Evolutionary conservation across 495 filamentous ascomycete genomes (phyloP).

Genomic region (Annulohypoxylon nitens): DNA sequence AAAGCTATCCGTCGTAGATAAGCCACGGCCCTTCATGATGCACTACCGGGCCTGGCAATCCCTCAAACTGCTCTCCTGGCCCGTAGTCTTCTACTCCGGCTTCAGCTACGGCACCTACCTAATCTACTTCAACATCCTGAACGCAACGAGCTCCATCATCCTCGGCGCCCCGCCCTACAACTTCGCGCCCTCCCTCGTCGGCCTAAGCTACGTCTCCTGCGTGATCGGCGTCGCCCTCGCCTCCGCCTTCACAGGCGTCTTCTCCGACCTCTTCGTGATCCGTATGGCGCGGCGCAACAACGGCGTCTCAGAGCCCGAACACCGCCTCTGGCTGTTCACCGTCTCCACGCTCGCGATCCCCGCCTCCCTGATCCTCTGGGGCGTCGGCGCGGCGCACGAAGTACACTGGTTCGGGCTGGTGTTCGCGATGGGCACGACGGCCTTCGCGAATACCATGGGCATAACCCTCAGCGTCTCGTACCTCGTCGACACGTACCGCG

Average conservation of each 20-base stretch:
- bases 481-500: slow-evolving; percentile 73
- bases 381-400: slow-evolving; percentile 73
- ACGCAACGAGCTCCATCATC: slow-evolving; percentile 73
- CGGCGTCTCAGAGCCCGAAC: slow-evolving; percentile 73
- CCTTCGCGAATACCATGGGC: slow-evolving; percentile 69
- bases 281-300: slow-evolving; percentile 70
- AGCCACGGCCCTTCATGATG: slow-evolving; percentile 67
- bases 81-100: slow-evolving; percentile 74
- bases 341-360: slow-evolving; percentile 68
- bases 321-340: slow-evolving; percentile 72
- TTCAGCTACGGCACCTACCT: slow-evolving; percentile 75
- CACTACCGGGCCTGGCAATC: slow-evolving; percentile 53
- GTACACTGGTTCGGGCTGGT: slow-evolving; percentile 74
- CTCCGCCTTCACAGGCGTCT: slow-evolving; percentile 50
- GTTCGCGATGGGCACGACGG: slow-evolving; percentile 72
- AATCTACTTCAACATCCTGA: slow-evolving; percentile 76
- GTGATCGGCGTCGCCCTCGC: slow-evolving; percentile 64
- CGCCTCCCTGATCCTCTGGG: slow-evolving; percentile 72
- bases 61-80: slow-evolving; percentile 66
- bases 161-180: slow-evolving; percentile 69
- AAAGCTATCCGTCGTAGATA: slow-evolving; percentile 66
- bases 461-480: slow-evolving; percentile 73
- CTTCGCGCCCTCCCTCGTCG: slow-evolving; percentile 70
- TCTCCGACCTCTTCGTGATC: slow-evolving; percentile 72
- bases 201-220: slow-evolving; percentile 70